These are phyloP conservation scores for Termitomyces sp. DNA, from an alignment of 768 basidiomycete genomes.

Conservation along the genomic window DNA sequence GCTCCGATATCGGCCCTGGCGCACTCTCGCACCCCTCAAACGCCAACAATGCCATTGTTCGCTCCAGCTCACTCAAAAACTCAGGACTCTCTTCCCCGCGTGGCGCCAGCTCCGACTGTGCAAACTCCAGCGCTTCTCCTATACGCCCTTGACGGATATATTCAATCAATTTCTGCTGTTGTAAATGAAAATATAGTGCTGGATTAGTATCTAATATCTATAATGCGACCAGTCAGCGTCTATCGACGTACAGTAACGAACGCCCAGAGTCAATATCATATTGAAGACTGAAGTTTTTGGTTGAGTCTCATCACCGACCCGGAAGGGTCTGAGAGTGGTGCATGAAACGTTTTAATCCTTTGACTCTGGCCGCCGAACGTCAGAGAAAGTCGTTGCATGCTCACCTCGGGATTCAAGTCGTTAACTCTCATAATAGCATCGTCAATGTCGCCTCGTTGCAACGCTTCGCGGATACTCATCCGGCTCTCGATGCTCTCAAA, in stretches of 20 bases:
- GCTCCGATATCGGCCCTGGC: constrained; percentile 65
- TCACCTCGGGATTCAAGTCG: constrained; percentile 94
- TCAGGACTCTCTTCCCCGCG: constrained; percentile 93
- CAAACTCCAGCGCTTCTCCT: constrained; percentile 80
- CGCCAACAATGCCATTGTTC: constrained; percentile 89
- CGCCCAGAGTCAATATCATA: constrained; percentile 52
- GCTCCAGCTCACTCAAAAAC: constrained; percentile 87
- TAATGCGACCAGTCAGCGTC: constrained; percentile 17
- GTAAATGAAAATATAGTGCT: constrained; percentile 88
- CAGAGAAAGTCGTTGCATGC: constrained; percentile 31
- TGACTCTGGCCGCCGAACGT: constrained; percentile 17
- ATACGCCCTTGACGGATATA: constrained; percentile 80
- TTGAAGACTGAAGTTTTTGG: constrained; percentile 95
- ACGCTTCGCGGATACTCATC: constrained; percentile 90
- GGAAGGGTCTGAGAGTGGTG: constrained; percentile 87
- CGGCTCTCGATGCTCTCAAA: constrained; percentile 90
- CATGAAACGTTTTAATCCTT: constrained; percentile 93
- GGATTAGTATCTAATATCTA: constrained; percentile 98
- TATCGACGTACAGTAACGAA: constrained; percentile 8
- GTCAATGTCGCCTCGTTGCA: constrained; percentile 92
- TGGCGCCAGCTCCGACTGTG: constrained; percentile 90
- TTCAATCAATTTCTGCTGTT: constrained; percentile 95
- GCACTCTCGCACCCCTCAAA: constrained; percentile 61
- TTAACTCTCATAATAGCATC: constrained; percentile 95
- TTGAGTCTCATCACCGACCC: constrained; percentile 81